A percentile compares a stretch with the other conserved stretches of the same genome.
Conservation (phyloP, 352 stramenopile species). For the Globisporangium solare region DNA sequence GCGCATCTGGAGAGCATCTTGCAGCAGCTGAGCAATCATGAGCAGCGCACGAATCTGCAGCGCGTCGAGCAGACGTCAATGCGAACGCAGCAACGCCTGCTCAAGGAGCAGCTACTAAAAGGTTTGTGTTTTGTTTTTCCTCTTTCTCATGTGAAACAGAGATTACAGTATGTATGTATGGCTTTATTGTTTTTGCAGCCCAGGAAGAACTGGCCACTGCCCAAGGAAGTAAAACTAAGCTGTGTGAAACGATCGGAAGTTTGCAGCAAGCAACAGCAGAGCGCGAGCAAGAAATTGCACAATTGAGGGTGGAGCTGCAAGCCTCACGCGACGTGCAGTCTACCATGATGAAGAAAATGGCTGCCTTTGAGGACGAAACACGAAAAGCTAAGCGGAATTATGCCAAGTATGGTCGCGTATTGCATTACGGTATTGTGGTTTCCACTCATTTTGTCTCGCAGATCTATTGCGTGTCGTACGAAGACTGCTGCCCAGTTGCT, state of each 20-base stretch:
- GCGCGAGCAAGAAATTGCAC: slow-evolving; percentile 34
- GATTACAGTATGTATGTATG: background rate
- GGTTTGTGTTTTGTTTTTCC: slow-evolving; percentile 15
- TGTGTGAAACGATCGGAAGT: slow-evolving; percentile 56
- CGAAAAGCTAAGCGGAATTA: slow-evolving; percentile 50
- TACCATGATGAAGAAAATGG: slow-evolving; percentile 41
- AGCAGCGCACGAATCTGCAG: slow-evolving; percentile 40
- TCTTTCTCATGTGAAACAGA: no score
- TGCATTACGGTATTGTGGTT: background rate
- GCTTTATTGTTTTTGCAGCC: slow-evolving; percentile 18
- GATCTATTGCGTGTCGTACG: slow-evolving; percentile 50
- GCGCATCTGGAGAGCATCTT: slow-evolving; percentile 51
- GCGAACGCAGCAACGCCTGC: slow-evolving; percentile 39
- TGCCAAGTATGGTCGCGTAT: slow-evolving; percentile 26
- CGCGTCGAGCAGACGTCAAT: slow-evolving; percentile 41
- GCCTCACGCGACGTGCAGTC: slow-evolving; percentile 40
- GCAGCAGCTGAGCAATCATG: slow-evolving; percentile 41
- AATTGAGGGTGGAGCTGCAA: slow-evolving; percentile 41
- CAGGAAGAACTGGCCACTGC: slow-evolving; percentile 49
- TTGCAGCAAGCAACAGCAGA: slow-evolving; percentile 46
- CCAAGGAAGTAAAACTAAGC: slow-evolving; percentile 35
- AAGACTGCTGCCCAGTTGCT: slow-evolving; percentile 51
- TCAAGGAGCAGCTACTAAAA: slow-evolving; percentile 51
- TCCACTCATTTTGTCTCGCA: slow-evolving; percentile 8
- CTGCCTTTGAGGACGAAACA: slow-evolving; percentile 29